phyloP scores from a whole-genome alignment of 345 rosid species.

The Citrus inodora region DNA sequence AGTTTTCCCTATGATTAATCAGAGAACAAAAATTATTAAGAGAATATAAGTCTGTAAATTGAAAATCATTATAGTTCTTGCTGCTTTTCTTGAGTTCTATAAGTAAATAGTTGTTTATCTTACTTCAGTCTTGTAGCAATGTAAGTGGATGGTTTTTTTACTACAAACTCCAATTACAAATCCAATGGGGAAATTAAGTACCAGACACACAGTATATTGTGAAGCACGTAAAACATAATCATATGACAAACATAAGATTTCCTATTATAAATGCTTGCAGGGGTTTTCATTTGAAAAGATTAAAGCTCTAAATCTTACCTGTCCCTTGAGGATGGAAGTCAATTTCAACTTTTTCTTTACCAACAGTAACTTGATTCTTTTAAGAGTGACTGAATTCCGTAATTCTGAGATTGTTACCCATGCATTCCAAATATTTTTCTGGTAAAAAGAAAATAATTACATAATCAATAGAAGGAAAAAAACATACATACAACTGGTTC shows the following conservation, averaged over 20 bases:
- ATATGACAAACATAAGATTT: not conserved
- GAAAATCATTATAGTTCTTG: not conserved
- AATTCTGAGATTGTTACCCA: constrained; percentile 79
- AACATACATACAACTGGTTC: not conserved
- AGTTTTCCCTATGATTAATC: not conserved
- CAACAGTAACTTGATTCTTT: constrained; percentile 68
- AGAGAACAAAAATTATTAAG: not conserved
- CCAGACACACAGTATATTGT: not conserved
- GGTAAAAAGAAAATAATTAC: constrained; percentile 25
- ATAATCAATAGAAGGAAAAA: not conserved
- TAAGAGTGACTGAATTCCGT: constrained; percentile 72
- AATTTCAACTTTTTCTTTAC: constrained; percentile 75
- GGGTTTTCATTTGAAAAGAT: not conserved
- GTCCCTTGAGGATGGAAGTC: constrained; percentile 77
- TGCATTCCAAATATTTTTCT: constrained; percentile 81
- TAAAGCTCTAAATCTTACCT: constrained; percentile 51
- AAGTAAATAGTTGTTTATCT: not conserved
- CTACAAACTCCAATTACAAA: not conserved
- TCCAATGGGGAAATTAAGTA: not conserved
- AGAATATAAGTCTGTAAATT: not conserved
- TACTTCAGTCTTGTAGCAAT: not conserved
- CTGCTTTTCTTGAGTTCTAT: not conserved
- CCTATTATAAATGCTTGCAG: not conserved
- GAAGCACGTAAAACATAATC: not conserved
- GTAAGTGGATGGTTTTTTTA: not conserved